phyloP scores from a whole-genome alignment of 495 filamentous ascomycete genomes.

The Aspergillus kassunensis region DNA sequence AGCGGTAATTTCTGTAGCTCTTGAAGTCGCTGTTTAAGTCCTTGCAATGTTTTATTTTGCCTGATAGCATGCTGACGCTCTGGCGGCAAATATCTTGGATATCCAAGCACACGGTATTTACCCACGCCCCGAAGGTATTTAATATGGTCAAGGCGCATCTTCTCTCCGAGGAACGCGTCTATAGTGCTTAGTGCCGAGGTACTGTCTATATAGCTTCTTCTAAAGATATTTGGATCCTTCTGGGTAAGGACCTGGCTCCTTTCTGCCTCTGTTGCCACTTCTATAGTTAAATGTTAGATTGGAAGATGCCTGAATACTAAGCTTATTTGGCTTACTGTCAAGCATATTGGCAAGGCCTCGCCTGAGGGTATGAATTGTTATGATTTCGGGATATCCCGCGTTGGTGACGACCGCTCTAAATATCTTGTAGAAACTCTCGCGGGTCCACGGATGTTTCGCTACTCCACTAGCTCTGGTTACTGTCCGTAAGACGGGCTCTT shows the following conservation, averaged over 20 bases:
- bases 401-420: conserved; percentile 5
- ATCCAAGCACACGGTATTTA: conserved; percentile 1
- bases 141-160: background rate
- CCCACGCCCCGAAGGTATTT: background rate
- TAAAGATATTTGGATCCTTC: conserved; percentile 10
- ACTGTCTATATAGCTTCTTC: conserved; percentile 13
- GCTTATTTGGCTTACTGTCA: background rate
- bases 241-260: conserved; percentile 12
- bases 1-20: background rate
- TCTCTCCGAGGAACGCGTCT: background rate
- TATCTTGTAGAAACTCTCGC: conserved; percentile 1
- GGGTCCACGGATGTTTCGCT: conserved; percentile 4
- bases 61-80: background rate
- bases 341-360: conserved; percentile 8
- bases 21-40: background rate
- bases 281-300: conserved; percentile 7
- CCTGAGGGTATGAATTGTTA: conserved; percentile 9
- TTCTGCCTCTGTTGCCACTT: conserved; percentile 9
- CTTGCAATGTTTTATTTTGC: background rate
- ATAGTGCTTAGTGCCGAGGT: conserved; percentile 9
- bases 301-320: background rate
- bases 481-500: conserved; percentile 6
- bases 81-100: background rate
- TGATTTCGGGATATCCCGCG: conserved; percentile 13
- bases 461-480: conserved; percentile 2